Percentiles rank a stretch among this genome's conserved stretches.
phyloP scores from a whole-genome alignment of 2,329 filamentous ascomycete genomes.

The Xylariaceae sp. region DNA sequence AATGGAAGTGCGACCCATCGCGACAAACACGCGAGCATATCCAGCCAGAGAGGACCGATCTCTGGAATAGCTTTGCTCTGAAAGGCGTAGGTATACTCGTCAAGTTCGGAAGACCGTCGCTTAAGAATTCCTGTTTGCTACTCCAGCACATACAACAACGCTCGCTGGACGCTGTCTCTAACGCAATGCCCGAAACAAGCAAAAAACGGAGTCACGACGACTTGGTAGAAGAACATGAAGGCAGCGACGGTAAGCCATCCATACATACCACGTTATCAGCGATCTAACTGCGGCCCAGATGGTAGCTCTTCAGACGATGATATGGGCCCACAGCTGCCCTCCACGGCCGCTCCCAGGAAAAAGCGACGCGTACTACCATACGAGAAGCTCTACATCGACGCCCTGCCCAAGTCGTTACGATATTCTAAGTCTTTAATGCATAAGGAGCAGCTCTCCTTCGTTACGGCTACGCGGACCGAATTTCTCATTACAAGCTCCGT shows the following conservation, averaged over 20 bases:
- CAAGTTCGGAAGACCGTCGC: background rate
- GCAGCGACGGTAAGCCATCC: constrained; percentile 10
- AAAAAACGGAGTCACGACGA: constrained; percentile 34
- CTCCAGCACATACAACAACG: background rate
- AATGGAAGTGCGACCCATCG: no score
- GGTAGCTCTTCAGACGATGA: constrained; percentile 75
- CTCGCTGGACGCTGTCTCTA: background rate
- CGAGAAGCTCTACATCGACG: constrained; percentile 91
- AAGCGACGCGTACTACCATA: constrained; percentile 87
- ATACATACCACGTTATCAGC: background rate
- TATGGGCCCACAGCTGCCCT: constrained; percentile 87
- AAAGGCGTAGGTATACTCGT: background rate
- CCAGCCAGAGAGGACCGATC: no score
- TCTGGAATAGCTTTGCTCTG: background rate
- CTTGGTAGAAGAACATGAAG: constrained; percentile 29
- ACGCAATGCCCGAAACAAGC: constrained; percentile 26
- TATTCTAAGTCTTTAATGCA: constrained; percentile 99
- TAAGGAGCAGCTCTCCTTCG: constrained; percentile 86
- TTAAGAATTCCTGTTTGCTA: background rate
- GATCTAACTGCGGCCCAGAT: constrained; percentile 27
- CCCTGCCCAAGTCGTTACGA: constrained; percentile 72
- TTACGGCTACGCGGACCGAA: constrained; percentile 88
- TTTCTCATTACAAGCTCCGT: constrained; percentile 92
- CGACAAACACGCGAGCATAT: no score
- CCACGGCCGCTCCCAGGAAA: constrained; percentile 75